These are phyloP conservation scores for Angophora floribunda DNA, from an alignment of 345 rosid genomes.

Conservation along the genomic window DNA sequence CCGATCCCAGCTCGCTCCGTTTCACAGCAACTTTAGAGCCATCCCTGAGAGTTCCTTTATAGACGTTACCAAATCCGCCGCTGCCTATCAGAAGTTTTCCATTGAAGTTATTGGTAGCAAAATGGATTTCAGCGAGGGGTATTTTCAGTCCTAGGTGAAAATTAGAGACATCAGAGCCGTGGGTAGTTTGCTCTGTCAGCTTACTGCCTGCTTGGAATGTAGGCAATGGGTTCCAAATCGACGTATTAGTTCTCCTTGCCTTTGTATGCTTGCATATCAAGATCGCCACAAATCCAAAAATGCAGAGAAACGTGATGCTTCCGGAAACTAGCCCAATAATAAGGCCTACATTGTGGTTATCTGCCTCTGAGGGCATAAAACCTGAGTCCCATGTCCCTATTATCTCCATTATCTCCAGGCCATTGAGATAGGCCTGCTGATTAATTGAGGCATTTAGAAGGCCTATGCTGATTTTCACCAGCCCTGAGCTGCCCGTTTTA, in stretches of 20 bases:
- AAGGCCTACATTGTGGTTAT: neutral
- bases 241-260: constrained; percentile 1
- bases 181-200: neutral
- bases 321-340: constrained; percentile 18
- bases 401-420: constrained; percentile 47
- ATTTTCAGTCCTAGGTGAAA: constrained; percentile 27
- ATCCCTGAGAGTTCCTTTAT: constrained; percentile 19
- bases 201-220: constrained; percentile 3
- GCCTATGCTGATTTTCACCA: constrained; percentile 22
- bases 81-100: constrained; percentile 19
- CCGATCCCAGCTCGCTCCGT: constrained; percentile 29
- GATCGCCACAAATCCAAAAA: neutral
- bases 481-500: constrained; percentile 30
- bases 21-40: constrained; percentile 39
- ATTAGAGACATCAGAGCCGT: constrained; percentile 4
- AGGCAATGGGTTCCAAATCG: constrained; percentile 10
- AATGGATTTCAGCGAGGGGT: constrained; percentile 19
- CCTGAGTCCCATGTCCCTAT: constrained; percentile 1
- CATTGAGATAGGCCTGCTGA: constrained; percentile 26
- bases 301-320: neutral
- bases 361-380: neutral
- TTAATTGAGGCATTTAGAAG: neutral
- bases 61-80: constrained; percentile 41
- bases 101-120: constrained; percentile 30
- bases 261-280: neutral